Base-by-base conservation (phyloP, 1,139 yeast species). In the Suhomyces maxii region DNA sequence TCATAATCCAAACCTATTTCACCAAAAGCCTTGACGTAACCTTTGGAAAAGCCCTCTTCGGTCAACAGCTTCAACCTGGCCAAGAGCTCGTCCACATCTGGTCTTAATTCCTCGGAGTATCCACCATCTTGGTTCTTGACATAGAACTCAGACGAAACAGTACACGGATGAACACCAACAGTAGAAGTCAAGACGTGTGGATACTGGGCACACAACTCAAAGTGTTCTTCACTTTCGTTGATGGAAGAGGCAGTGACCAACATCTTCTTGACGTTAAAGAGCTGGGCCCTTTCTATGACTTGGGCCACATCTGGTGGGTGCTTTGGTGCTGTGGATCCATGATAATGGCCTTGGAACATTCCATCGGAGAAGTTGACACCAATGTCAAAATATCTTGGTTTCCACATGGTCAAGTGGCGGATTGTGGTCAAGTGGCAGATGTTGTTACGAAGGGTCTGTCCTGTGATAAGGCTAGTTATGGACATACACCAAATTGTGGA, bases 1-100 rank as follows among this genome's bases (percentile, higher is more conserved):
- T 93, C 99, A 63, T 91, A 93, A 62, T 93, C 99, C 43, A 93
- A 74, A 0, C 99, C 98, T 45, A 90, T 83, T 64, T 91, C 98
- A 11, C 98, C 98, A 67, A 89, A 84, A 3, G 96, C 91, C 55
- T 76, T 77, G n/a, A 84, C 79, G 9, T 68, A 61, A 1, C 86
- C 89, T 23, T 60, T 53, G 7, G 64, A 51, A 34, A 71, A 64
- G 7, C 93, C 91, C 2, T 66, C 59, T 4, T 59, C 48, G 1
- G 84, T 80, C 18, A 89, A 57, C 1, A 66, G 53, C 53, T 75
- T 76, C 45, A 93, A 67, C 39, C 75, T 67, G 0, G 59, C 52
- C 32, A 84, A 60, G 55, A 83, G 84, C 7, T 61, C 56, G 8
- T 62, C 65, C 3, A 57, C 58, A 42, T 67, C 63, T 4, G 59